phyloP scores from a whole-genome alignment of 73 alveolate species.

The Paramecium octaurelia region DNA sequence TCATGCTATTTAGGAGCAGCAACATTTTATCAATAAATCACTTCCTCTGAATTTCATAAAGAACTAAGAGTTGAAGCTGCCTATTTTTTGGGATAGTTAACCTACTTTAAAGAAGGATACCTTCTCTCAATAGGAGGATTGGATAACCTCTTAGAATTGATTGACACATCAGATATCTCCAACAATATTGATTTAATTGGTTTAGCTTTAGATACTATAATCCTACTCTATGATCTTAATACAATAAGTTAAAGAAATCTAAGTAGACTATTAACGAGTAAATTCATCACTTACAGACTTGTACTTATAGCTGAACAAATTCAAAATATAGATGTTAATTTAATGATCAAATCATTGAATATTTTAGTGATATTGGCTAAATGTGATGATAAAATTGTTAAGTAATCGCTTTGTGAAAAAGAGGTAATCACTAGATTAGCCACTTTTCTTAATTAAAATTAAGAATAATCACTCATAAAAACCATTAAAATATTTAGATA shows the following conservation, averaged over 20 bases:
- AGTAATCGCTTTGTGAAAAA: slow-evolving; percentile 38
- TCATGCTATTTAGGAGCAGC: slow-evolving; percentile 58
- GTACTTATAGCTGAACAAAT: slow-evolving; percentile 28
- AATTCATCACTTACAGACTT: slow-evolving; percentile 35
- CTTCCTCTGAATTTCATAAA: slow-evolving; percentile 59
- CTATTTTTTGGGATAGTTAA: slow-evolving; percentile 56
- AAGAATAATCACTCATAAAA: slow-evolving; percentile 15
- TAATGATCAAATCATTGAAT: slow-evolving; percentile 33
- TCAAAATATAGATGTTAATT: slow-evolving; percentile 45
- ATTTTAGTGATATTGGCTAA: slow-evolving; percentile 35
- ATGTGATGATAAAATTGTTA: slow-evolving; percentile 58
- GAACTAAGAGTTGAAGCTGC: slow-evolving; percentile 69
- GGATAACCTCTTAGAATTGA: slow-evolving; percentile 56
- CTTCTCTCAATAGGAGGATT: slow-evolving; percentile 60
- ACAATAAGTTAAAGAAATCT: slow-evolving; percentile 42
- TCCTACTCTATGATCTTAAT: slow-evolving; percentile 30
- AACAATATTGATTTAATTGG: slow-evolving; percentile 61
- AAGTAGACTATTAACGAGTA: slow-evolving; percentile 26
- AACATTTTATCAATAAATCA: slow-evolving; percentile 34
- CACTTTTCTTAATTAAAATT: background rate
- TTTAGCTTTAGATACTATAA: slow-evolving; percentile 44
- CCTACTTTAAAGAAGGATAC: slow-evolving; percentile 16
- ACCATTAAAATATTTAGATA: slow-evolving; percentile 52
- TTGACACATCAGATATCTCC: slow-evolving; percentile 56
- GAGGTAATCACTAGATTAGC: slow-evolving; percentile 48